A percentile compares a stretch with the other conserved stretches of the same genome.
phyloP scores from a whole-genome alignment of 2,329 filamentous ascomycete genomes.

The Aspergillus proliferans region DNA sequence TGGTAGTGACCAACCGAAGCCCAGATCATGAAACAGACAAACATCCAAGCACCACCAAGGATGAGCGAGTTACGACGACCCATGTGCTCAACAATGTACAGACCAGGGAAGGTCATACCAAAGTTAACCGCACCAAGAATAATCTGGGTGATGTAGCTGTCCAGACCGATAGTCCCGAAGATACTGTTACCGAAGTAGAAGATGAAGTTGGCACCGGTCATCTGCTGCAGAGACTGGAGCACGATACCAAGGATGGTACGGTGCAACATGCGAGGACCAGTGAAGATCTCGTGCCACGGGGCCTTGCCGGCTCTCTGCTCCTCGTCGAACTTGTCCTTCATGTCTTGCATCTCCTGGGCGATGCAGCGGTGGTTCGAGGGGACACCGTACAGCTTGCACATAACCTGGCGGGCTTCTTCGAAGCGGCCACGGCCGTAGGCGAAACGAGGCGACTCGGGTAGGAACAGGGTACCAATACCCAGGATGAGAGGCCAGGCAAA shows the following conservation, averaged over 20 bases:
- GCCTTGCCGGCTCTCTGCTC: slow-evolving; percentile 40
- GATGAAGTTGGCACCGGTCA: slow-evolving; percentile 46
- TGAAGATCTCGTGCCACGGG: slow-evolving; percentile 41
- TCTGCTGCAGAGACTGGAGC: slow-evolving; percentile 44
- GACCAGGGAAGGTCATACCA: slow-evolving; percentile 58
- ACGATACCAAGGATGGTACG: slow-evolving; percentile 40
- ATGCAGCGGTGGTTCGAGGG: slow-evolving; percentile 51
- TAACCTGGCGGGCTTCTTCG: slow-evolving; percentile 47
- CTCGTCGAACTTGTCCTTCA: slow-evolving; percentile 54
- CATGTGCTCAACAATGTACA: slow-evolving; percentile 64
- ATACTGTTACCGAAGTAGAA: slow-evolving; percentile 54
- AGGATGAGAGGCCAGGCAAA: slow-evolving; percentile 54
- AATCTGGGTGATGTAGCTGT: slow-evolving; percentile 62
- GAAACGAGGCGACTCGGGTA: slow-evolving; percentile 55
- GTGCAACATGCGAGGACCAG: slow-evolving; percentile 44
- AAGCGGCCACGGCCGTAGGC: slow-evolving; percentile 50
- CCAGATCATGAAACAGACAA: slow-evolving; percentile 56
- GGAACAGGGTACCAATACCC: slow-evolving; percentile 49
- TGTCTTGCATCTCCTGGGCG: slow-evolving; percentile 51
- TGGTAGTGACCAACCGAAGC: slow-evolving; percentile 51
- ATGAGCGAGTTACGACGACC: slow-evolving; percentile 64
- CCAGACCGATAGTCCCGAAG: slow-evolving; percentile 59
- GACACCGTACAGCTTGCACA: slow-evolving; percentile 52
- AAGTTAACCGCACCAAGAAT: slow-evolving; percentile 66
- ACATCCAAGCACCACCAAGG: slow-evolving; percentile 62